A percentile compares a stretch with the other conserved stretches of the same genome.
phyloP scores from a whole-genome alignment of 371 early-diverging fungal genomes.

The Dinochytrium kinnereticum region DNA sequence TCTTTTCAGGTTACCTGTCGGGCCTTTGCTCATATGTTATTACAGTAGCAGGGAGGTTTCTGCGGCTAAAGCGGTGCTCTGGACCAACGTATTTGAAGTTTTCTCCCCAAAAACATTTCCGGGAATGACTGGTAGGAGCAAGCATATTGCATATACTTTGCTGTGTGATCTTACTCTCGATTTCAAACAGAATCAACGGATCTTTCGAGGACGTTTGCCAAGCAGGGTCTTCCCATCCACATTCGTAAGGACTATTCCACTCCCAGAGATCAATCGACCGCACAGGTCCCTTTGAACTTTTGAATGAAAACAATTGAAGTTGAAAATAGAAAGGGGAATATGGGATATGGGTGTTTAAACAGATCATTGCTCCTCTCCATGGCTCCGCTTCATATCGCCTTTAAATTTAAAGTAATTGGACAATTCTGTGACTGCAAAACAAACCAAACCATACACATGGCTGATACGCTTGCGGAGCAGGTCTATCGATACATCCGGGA shows the following conservation, averaged over 20 bases:
- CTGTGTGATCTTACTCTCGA: too few species aligned
- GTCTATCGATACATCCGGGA: not conserved
- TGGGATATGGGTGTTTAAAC: too few species aligned
- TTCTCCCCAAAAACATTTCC: conserved; percentile 72
- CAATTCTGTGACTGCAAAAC: too few species aligned
- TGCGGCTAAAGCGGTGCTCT: conserved; percentile 28
- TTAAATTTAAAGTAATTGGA: too few species aligned
- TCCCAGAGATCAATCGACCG: conserved; percentile 9
- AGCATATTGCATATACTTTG: too few species aligned
- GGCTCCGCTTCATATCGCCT: too few species aligned
- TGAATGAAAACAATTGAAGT: too few species aligned
- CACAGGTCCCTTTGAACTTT: conserved; percentile 2
- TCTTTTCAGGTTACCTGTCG: not conserved
- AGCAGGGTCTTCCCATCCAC: conserved; percentile 73
- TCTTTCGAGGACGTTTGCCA: conserved; percentile 71
- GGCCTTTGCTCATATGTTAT: not conserved
- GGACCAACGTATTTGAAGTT: conserved; percentile 63
- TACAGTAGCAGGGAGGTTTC: conserved; percentile 3
- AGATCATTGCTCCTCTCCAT: too few species aligned
- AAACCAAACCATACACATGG: too few species aligned
- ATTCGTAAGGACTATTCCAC: conserved; percentile 54
- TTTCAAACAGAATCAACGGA: conserved; percentile 59
- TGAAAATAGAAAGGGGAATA: too few species aligned
- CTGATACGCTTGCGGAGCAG: not conserved
- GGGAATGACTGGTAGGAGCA: conserved; percentile 65